Evolutionary conservation across 768 basidiomycete species (phyloP), one percentile per base, ranked within the genome.

Genomic region (Amanita rimosa): DNA sequence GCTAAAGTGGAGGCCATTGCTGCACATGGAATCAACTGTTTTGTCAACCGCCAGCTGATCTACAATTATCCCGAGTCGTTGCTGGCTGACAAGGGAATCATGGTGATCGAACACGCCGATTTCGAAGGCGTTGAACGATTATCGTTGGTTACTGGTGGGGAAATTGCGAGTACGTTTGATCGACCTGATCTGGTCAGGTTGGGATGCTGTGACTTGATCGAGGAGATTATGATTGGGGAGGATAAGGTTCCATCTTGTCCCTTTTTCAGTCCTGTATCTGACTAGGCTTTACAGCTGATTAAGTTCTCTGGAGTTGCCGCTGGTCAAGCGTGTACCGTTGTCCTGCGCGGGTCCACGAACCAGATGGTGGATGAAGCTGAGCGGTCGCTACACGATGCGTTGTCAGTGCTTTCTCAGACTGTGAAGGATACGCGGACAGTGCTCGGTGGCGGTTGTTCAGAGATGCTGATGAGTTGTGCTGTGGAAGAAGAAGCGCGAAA

Each of bases 301-400:
- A 99, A 98, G 69, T 99, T 99, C 74, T 98, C 96, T 7, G 96
- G 96, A 37, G 95, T 99, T 36, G 93, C 94, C 10, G 93, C 95
- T 16, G 95, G 95, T 10, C 83, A 95, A 65, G 96, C 96, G 17
- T 98, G 96, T 64, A 99, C 96, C 0, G 93, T 98, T 46, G 95
- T 99, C 24, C 77, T 99, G 6, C 88, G 96, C 31, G 96, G 96
- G 11, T 96, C 94, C 34, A 98, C 96, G 17, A 85, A 84, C 53
- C 96, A 99, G 63, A 99, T 99, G 95, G 85, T 99, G 21, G 96
- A 98, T 58, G 96, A 99, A 64, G 96, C 96, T 1, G 96, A 98
- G 60, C 85, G 96, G 9, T 98, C 95, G 1, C 70, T 99, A 39
- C 96, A 98, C 60, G 96, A 99, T 56, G 96, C 96, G 3, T 83